Conservation (phyloP, 345 rosid species). For the Aethionema arabicum region DNA sequence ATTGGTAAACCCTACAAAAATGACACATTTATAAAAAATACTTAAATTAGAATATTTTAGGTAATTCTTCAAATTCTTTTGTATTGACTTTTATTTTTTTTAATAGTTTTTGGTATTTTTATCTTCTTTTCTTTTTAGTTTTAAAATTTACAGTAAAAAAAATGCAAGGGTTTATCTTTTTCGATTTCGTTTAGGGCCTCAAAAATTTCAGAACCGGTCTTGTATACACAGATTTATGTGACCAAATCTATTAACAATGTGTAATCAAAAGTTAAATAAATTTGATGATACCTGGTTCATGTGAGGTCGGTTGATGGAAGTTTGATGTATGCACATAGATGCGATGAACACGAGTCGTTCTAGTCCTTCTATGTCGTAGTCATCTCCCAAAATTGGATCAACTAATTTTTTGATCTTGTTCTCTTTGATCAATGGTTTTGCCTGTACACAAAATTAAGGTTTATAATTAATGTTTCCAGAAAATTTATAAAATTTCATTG, state of each 20-base stretch:
- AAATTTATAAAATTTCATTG: background rate
- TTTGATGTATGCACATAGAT: constrained; percentile 57
- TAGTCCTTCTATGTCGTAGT: constrained; percentile 54
- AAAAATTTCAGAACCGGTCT: too few relatives aligned
- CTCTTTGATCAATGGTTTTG: constrained; percentile 64
- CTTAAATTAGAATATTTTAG: too few relatives aligned
- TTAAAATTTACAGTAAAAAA: too few relatives aligned
- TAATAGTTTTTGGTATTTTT: too few relatives aligned
- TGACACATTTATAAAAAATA: too few relatives aligned
- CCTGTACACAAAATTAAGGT: constrained; percentile 41
- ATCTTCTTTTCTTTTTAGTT: too few relatives aligned
- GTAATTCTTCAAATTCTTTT: too few relatives aligned
- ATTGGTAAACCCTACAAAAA: too few relatives aligned
- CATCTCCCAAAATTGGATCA: constrained; percentile 61
- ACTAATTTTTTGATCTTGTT: constrained; percentile 51
- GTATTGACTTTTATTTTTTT: too few relatives aligned
- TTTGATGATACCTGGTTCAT: constrained; percentile 62
- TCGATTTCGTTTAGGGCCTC: too few relatives aligned
- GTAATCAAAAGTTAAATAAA: background rate
- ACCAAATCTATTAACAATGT: background rate
- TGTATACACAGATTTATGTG: too few relatives aligned
- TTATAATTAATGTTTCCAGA: background rate
- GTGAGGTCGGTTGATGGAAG: constrained; percentile 62
- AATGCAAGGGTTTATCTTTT: too few relatives aligned
- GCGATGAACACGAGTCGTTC: constrained; percentile 48